These are phyloP conservation scores for Senna siamea DNA, from an alignment of 306 rosid genomes.

Conservation along the genomic window DNA sequence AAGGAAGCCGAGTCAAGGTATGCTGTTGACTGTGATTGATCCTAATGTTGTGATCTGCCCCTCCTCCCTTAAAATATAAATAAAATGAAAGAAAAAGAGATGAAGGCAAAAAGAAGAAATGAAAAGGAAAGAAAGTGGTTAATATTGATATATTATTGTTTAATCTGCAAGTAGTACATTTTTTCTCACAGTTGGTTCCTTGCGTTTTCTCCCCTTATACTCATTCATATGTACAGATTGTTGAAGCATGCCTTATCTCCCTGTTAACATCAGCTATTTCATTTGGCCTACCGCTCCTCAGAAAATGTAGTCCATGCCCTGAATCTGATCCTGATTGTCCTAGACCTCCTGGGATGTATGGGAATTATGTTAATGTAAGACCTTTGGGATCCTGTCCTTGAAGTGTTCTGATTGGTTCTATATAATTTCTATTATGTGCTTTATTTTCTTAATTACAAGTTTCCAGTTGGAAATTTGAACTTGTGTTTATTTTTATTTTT, in stretches of 20 bases:
- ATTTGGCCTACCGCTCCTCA: constrained; percentile 93
- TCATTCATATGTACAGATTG: constrained; percentile 58
- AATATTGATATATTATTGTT: constrained; percentile 27
- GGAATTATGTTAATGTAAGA: constrained; percentile 98
- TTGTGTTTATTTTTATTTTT: constrained; percentile 16
- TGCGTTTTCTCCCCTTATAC: background rate
- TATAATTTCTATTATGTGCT: constrained; percentile 31
- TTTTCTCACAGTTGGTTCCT: constrained; percentile 25
- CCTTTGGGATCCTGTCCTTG: background rate
- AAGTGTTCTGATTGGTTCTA: constrained; percentile 9
- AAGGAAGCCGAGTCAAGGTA: constrained; percentile 91
- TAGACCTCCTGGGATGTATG: constrained; percentile 89
- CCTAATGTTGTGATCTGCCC: constrained; percentile 17
- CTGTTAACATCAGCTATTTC: constrained; percentile 82
- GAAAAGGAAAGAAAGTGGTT: background rate
- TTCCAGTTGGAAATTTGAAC: constrained; percentile 6
- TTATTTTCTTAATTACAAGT: constrained; percentile 24
- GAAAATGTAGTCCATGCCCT: constrained; percentile 93
- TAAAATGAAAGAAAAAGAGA: background rate
- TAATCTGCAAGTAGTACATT: constrained; percentile 30
- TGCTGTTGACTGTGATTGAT: constrained; percentile 26
- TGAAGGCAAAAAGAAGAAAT: background rate
- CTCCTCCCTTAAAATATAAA: constrained; percentile 11
- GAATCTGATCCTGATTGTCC: constrained; percentile 81
- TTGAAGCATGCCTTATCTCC: constrained; percentile 93